Evolutionary conservation across 257 asterid genomes (phyloP), one percentile per base, ranked within the genome.

Genomic region (Capsicum chinense): DNA sequence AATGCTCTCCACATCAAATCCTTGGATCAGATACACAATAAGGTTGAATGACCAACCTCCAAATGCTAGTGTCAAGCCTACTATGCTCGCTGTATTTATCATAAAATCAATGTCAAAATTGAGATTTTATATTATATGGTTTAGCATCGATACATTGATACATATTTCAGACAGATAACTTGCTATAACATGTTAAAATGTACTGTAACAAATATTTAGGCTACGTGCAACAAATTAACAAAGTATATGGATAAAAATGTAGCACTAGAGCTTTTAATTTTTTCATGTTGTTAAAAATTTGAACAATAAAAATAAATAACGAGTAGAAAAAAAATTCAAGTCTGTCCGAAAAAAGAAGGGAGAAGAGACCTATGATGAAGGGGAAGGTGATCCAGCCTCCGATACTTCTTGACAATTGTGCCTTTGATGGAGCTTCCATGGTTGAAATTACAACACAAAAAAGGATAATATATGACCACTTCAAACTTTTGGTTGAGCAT

Each of bases 41-140:
- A 90, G 84, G 88, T 90, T 91, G 88, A 56, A 74, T 58, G 81
- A 0, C 90, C 88, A 85, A 57, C 94, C 91, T 54, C 87, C 88
- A 4, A 58, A 83, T 3, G 90, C 90, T 2, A 90, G 79, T n/a
- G 87, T 83, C 85, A 86, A 42, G 35, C 88, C 88, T 52, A 66
- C 87, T 70, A 83, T 6, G 0, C 86, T 86, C 73, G 86, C 92
- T 90, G 92, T 15, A 59, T 79, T 74, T 79, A 73, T 52, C 4
- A 37, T 56, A 39, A 16, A 67, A 11, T 19, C 21, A 9, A 19
- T 3, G 17, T 9, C 79, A 71, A 67, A 35, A 67, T 67, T 0
- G 3, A 67, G 5, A 12, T 13, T 33, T 3, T 2, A 16, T 39
- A 57, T 54, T 39, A 2, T 39, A 39, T 11, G 15, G 10, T 57